These are phyloP conservation scores for Macroventuria anomochaeta DNA, from an alignment of 2,329 filamentous ascomycete genomes.

Conservation along the genomic window DNA sequence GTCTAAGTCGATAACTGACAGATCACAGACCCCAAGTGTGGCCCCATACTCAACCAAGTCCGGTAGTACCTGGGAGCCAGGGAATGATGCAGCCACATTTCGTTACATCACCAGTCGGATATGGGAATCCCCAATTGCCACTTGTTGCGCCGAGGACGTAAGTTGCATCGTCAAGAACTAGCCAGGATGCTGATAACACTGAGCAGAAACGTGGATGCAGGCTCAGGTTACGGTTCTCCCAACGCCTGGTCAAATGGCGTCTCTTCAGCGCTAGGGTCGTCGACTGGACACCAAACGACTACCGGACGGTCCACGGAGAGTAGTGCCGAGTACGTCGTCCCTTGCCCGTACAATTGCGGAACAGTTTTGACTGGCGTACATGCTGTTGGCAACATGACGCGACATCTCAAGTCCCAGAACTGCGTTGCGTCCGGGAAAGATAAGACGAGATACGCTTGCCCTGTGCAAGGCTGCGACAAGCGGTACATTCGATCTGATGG, in stretches of 20 bases:
- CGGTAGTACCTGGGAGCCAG: neutral
- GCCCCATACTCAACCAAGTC: neutral
- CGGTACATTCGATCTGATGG: constrained; percentile 39
- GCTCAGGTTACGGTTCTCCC: neutral
- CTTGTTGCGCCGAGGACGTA: constrained; percentile 2
- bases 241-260: neutral
- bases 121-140: neutral
- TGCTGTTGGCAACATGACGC: constrained; percentile 38
- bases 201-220: neutral
- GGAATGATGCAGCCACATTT: neutral
- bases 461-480: constrained; percentile 27
- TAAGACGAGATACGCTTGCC: constrained; percentile 25
- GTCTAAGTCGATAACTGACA: neutral
- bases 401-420: constrained; percentile 34
- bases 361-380: constrained; percentile 32
- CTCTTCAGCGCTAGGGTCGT: neutral
- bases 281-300: neutral
- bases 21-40: neutral
- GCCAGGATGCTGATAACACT: neutral
- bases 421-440: constrained; percentile 27
- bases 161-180: neutral
- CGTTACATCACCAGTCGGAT: neutral
- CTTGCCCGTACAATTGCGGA: constrained; percentile 33
- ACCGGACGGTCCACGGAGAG: neutral
- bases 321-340: constrained; percentile 13